These are phyloP conservation scores for Diaporthe ilicicola DNA, from an alignment of 2,329 filamentous ascomycete genomes.

Conservation along the genomic window DNA sequence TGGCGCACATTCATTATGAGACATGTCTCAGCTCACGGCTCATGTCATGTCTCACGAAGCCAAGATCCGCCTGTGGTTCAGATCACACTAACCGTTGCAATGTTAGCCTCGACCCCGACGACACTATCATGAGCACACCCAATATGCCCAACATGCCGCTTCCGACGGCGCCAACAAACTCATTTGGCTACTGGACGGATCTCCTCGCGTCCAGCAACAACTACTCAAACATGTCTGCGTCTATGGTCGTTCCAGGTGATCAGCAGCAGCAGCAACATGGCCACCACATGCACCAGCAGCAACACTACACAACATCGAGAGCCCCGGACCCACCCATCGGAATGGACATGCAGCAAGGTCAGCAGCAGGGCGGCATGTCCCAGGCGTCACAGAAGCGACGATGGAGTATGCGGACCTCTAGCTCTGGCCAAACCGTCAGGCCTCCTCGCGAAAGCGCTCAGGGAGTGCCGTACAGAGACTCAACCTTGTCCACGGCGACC, in stretches of 20 bases:
- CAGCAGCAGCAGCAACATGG: constrained; percentile 27
- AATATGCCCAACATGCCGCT: constrained; percentile 30
- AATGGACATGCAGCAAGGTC: constrained; percentile 27
- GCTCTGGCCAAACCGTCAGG: constrained; percentile 31
- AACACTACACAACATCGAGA: constrained; percentile 32
- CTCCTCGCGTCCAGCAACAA: constrained; percentile 27
- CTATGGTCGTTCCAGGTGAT: constrained; percentile 31
- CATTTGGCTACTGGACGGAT: constrained; percentile 34
- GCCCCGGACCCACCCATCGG: constrained; percentile 32
- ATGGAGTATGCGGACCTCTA: constrained; percentile 34
- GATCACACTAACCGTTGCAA: constrained; percentile 22
- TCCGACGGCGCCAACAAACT: constrained; percentile 32
- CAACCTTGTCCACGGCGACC: constrained; percentile 24
- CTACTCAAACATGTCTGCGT: constrained; percentile 27
- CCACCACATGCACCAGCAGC: constrained; percentile 29
- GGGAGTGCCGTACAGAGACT: constrained; percentile 27
- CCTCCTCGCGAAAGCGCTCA: constrained; percentile 29
- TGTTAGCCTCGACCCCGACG: constrained; percentile 32
- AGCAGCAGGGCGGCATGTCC: constrained; percentile 19
- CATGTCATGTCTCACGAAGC: constrained; percentile 23
- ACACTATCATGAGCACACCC: constrained; percentile 33
- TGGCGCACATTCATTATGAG: constrained; percentile 5
- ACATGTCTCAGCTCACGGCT: constrained; percentile 28
- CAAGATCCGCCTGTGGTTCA: background rate
- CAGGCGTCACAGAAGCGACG: constrained; percentile 31